A percentile compares a stretch with the other conserved stretches of the same genome.
Evolutionary conservation across 371 early-diverging fungal genomes (phyloP).

Genomic region (Coemansia sp.): DNA sequence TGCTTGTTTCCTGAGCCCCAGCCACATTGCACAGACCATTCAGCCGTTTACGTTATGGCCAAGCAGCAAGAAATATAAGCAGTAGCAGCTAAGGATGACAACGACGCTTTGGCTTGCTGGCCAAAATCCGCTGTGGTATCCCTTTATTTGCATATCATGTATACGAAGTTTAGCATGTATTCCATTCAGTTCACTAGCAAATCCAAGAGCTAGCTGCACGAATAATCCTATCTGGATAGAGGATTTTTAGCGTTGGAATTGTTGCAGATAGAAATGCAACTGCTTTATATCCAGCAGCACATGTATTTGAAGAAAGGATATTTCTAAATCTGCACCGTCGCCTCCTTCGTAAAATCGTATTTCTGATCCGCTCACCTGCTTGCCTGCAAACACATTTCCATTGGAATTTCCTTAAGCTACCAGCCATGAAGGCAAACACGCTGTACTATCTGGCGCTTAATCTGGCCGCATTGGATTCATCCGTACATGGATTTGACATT

Average conservation of each 20-base stretch:
- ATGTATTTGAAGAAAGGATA: background rate
- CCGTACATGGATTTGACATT: background rate
- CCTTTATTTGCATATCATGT: background rate
- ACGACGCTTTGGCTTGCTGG: no score
- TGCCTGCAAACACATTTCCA: background rate
- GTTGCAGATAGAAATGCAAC: no score
- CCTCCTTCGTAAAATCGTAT: background rate
- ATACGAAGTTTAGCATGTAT: background rate
- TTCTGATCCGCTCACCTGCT: background rate
- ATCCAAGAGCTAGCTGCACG: background rate
- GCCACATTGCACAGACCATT: background rate
- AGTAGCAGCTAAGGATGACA: no score
- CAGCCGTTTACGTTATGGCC: background rate
- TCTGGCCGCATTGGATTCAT: conserved; percentile 14
- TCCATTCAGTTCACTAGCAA: conserved; percentile 4
- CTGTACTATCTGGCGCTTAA: conserved; percentile 16
- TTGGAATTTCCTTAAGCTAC: background rate
- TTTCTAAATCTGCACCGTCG: background rate
- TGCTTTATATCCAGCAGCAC: background rate
- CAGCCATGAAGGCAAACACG: conserved; percentile 22
- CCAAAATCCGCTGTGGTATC: no score
- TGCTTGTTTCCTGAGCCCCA: background rate
- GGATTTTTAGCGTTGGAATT: no score
- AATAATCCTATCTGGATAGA: background rate
- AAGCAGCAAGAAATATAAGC: background rate